Conservation (phyloP, 2,329 filamentous ascomycete genomes). For the Diaporthe sp. region DNA sequence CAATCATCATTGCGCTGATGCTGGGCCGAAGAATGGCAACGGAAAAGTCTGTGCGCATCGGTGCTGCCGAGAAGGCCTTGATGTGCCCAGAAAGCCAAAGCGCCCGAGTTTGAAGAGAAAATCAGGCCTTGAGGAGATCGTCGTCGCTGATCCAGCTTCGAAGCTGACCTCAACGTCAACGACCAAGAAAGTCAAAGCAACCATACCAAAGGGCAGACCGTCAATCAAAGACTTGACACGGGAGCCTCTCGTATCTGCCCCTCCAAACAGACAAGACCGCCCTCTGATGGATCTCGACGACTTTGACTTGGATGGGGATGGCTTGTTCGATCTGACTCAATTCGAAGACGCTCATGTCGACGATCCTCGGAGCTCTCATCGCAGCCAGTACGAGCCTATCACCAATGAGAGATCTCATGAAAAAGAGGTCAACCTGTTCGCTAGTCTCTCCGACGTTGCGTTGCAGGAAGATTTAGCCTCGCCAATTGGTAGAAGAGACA, state of each 20-base stretch:
- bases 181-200: slow-evolving; percentile 1
- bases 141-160: background rate
- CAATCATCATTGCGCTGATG: slow-evolving; percentile 74
- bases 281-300: background rate
- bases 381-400: background rate
- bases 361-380: no score
- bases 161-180: background rate
- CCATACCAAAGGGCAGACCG: no score
- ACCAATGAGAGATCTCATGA: background rate
- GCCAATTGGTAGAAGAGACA: background rate
- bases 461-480: background rate
- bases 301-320: slow-evolving; percentile 37
- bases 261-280: background rate
- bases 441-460: background rate
- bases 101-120: slow-evolving; percentile 49
- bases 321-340: slow-evolving; percentile 37
- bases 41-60: slow-evolving; percentile 74
- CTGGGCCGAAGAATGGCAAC: slow-evolving; percentile 50
- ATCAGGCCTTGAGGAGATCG: slow-evolving; percentile 40
- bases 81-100: slow-evolving; percentile 69
- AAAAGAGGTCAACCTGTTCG: background rate
- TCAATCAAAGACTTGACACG: background rate
- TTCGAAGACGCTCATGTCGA: slow-evolving; percentile 1
- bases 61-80: slow-evolving; percentile 80
- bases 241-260: no score